These are phyloP conservation scores for Boletellus ananas DNA, from an alignment of 768 basidiomycete species.

Conservation along the genomic window DNA sequence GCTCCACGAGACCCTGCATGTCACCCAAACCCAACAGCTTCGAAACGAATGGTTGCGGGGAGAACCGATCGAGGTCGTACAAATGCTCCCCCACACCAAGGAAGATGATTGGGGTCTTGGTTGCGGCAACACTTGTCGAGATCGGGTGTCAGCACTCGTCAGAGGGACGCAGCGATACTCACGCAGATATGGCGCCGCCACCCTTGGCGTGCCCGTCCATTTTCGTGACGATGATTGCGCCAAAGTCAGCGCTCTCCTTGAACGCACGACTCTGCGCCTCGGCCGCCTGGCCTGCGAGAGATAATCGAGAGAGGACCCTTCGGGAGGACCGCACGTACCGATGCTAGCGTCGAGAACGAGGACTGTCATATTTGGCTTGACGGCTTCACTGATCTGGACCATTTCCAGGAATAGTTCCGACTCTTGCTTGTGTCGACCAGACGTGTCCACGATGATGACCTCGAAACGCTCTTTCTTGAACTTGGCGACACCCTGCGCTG, in stretches of 20 bases:
- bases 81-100: conserved; percentile 97
- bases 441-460: conserved; percentile 98
- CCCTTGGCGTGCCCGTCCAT: conserved; percentile 99
- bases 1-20: conserved; percentile 95
- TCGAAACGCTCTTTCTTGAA: conserved; percentile 99
- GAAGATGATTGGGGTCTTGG: conserved; percentile 98
- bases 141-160: conserved; percentile 6
- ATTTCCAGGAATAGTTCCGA: conserved; percentile 96
- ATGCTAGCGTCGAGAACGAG: conserved; percentile 96
- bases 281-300: conserved; percentile 80
- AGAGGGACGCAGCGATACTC: conserved; percentile 31
- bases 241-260: conserved; percentile 97
- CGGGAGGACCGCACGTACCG: conserved; percentile 39
- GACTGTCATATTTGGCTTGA: conserved; percentile 95
- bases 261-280: conserved; percentile 95
- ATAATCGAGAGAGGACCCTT: not conserved
- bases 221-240: conserved; percentile 98
- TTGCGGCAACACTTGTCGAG: conserved; percentile 82
- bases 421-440: conserved; percentile 96
- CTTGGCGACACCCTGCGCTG: conserved; percentile 90
- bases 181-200: conserved; percentile 99
- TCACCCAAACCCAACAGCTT: conserved; percentile 95
- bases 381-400: conserved; percentile 92
- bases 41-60: conserved; percentile 95
- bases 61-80: conserved; percentile 94